These are phyloP conservation scores for Phyllosticta capitalensis DNA, from an alignment of 2,329 filamentous ascomycete genomes.

Conservation along the genomic window DNA sequence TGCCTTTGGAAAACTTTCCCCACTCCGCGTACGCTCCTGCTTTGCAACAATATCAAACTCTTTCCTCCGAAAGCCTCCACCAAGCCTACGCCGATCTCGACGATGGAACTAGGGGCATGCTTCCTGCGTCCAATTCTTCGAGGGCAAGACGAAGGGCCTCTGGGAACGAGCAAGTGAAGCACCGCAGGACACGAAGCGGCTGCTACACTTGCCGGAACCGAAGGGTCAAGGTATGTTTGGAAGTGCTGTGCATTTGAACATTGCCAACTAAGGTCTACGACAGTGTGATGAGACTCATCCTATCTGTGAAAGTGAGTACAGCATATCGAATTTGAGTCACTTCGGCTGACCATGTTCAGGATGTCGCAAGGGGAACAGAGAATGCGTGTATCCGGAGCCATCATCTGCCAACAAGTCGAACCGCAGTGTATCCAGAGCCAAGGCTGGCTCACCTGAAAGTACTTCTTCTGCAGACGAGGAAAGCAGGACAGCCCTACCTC, in stretches of 20 bases:
- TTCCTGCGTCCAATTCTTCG: conserved; percentile 16
- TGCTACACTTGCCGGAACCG: conserved; percentile 87
- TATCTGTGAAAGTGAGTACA: conserved; percentile 60
- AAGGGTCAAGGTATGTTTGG: conserved; percentile 58
- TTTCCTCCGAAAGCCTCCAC: conserved; percentile 24
- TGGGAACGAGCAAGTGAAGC: conserved; percentile 66
- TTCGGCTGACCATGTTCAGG: conserved; percentile 39
- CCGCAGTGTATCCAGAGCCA: conserved; percentile 35
- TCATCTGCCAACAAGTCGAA: conserved; percentile 42
- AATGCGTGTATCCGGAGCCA: conserved; percentile 80
- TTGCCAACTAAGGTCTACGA: conserved; percentile 9
- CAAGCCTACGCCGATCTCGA: conserved; percentile 28
- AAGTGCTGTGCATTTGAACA: background rate
- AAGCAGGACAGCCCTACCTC: conserved; percentile 28
- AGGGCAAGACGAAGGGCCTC: conserved; percentile 23
- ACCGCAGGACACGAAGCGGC: conserved; percentile 84
- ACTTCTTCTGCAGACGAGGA: conserved; percentile 45
- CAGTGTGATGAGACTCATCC: conserved; percentile 88
- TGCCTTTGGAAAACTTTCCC: conserved; percentile 19
- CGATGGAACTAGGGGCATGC: conserved; percentile 19
- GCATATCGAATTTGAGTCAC: conserved; percentile 3
- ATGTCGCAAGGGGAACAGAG: conserved; percentile 83
- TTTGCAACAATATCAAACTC: conserved; percentile 19
- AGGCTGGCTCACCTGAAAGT: conserved; percentile 35
- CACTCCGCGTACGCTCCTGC: conserved; percentile 21